Base-by-base conservation (phyloP, 176 grass and related monocot genomes). In the Ensete glaucum region DNA sequence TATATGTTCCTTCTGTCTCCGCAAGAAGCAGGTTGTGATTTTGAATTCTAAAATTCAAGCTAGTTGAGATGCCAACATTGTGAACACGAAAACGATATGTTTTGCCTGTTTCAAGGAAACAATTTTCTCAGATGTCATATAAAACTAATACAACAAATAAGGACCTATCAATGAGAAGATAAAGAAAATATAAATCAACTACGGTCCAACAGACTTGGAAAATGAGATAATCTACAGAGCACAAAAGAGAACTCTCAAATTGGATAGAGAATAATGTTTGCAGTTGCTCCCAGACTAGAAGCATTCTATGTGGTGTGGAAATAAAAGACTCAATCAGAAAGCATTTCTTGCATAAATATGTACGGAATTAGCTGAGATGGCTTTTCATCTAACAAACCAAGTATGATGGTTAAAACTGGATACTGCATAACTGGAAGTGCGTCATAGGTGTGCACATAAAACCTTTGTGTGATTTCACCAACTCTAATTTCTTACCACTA, bases 11-110 rank as follows among this genome's bases (percentile, higher is more conserved):
- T 83, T 93, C 94, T 26, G 86, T 74, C 81, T 98, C 94, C 55
- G 87, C 76, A 17, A 98, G 82, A 53, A 73, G 84, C 86, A 98
- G 70, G 62, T 82, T 83, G 84, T 98, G 94, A 59, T 76, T 89
- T 85, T 93, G 94, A 70, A 98, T 93, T 82, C 94, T 85, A 23
- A 98, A 91, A 78, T 91, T 93, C 57, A 98, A 76, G 83, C 90
- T 98, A 9, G 94, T 93, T 23, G 90, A 93, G 22, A 73, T 85
- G 53, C 94, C 94, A 7, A 98, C 80, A 60, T 98, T 98, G 75
- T 98, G 94, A 56, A 98, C 83, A 22, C 88, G 81, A 77, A 97
- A 79, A 34, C 90, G 81, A 83, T 98, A 93, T 29, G 83, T 91
- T 77, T 93, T 91, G 0, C 94, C 90, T 98, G 85, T 77, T 76